Percentiles rank a stretch among this genome's conserved stretches.
Conservation (phyloP, 2,329 filamentous ascomycete species). For the Grosmannia clavigera region DNA sequence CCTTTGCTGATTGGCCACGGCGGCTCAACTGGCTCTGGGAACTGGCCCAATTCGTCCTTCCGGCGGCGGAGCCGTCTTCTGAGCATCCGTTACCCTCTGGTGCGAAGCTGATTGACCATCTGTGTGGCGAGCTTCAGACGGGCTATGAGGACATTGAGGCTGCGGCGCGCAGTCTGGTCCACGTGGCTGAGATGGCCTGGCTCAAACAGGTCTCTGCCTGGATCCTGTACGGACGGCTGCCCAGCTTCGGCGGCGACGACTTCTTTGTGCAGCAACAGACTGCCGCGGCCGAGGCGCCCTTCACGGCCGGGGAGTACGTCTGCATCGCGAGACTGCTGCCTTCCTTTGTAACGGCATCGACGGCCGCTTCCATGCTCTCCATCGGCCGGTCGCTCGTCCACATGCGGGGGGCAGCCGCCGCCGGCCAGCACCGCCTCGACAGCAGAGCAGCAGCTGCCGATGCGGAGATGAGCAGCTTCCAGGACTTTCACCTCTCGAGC, state of each 20-base stretch:
- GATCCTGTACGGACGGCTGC: slow-evolving; percentile 79
- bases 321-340: slow-evolving; percentile 54
- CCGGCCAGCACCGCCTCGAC: neutral
- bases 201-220: slow-evolving; percentile 80
- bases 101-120: slow-evolving; percentile 61
- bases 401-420: slow-evolving; percentile 35
- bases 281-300: neutral
- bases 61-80: slow-evolving; percentile 9
- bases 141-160: slow-evolving; percentile 80
- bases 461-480: slow-evolving; percentile 10
- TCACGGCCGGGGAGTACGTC: slow-evolving; percentile 37
- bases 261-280: slow-evolving; percentile 59
- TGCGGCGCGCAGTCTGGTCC: slow-evolving; percentile 60
- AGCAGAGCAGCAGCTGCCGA: slow-evolving; percentile 25
- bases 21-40: slow-evolving; percentile 78
- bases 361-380: slow-evolving; percentile 76
- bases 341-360: slow-evolving; percentile 61
- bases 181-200: slow-evolving; percentile 78
- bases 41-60: slow-evolving; percentile 55
- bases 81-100: slow-evolving; percentile 42
- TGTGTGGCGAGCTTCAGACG: slow-evolving; percentile 68
- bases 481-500: slow-evolving; percentile 38
- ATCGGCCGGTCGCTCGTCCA: slow-evolving; percentile 83
- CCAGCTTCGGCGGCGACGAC: slow-evolving; percentile 64
- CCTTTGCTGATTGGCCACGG: slow-evolving; percentile 80